Base-by-base conservation (phyloP, 2,329 filamentous ascomycete species). In the Diaporthe amygdali region DNA sequence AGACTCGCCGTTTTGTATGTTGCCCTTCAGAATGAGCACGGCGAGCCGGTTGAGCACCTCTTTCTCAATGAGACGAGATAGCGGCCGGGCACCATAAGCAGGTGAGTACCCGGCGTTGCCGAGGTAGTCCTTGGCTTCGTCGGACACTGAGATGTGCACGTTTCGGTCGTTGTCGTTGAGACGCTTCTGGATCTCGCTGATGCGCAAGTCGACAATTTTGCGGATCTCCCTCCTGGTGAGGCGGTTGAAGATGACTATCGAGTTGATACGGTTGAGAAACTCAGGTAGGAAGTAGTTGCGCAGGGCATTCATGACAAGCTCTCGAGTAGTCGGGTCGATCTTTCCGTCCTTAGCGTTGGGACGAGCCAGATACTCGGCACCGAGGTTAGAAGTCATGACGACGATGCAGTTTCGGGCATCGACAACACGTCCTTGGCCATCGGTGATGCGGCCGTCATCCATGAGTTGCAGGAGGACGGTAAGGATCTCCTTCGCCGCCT, bases 331-430 rank as follows among this genome's bases (percentile, higher is more conserved):
- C 0, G 91, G 87, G 76, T 99, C 96, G 75, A 99, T 96, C 79
- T 87, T 91, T 77, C 96, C 96, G 76, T 97, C 94, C 66, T 92
- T 90, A 66, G 89, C 89, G 69, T 92, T 91, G 20, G 93, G 92
- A 27, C 95, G 92, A 47, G 93, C 86, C n/a, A 99, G 92, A 81
- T 92, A 97, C 81, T 98, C 96, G 39, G 96, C 96, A 75, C 96
- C 96, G 73, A 99, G 83, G 85, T 99, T 99, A 78, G 95, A 98
- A 0, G 96, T 99, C 95, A 99, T 97, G 83, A 99, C 96, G 52
- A 99, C 96, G 76, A 99, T 98, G 81, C 96, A 98, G 88, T 99
- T 99, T 84, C 92, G 94, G 72, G 96, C 96, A 78, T 99, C 96
- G 69, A 99, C 91, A 63, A 98, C 88, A 81, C 96, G 91, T 79